phyloP scores from a whole-genome alignment of 2,329 filamentous ascomycete species.

The Fusarium fracticaudum region DNA sequence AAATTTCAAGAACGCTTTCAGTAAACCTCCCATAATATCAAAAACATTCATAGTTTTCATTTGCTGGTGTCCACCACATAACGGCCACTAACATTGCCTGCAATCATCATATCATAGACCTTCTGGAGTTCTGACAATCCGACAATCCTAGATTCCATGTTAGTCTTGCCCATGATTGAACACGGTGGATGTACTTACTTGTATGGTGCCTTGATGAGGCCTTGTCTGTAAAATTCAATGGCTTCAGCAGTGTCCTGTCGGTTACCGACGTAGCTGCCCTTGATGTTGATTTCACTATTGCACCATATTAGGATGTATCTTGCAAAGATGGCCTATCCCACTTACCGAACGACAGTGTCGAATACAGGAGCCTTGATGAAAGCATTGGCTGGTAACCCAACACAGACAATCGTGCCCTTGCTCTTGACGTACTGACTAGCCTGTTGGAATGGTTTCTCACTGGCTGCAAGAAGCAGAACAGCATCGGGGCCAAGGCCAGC shows the following conservation, averaged over 20 bases:
- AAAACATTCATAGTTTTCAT: constrained; percentile 45
- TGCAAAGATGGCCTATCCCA: fast-evolving
- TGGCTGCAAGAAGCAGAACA: constrained; percentile 83
- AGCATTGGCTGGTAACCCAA: constrained; percentile 84
- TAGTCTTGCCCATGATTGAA: not conserved
- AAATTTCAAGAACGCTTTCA: not conserved
- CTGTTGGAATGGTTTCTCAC: constrained; percentile 92
- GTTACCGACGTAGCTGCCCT: constrained; percentile 91
- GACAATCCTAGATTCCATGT: constrained; percentile 57
- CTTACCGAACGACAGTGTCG: constrained; percentile 72
- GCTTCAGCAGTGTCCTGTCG: constrained; percentile 85
- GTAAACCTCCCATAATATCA: not conserved
- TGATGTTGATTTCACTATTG: constrained; percentile 81
- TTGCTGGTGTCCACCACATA: constrained; percentile 78
- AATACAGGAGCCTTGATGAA: constrained; percentile 86
- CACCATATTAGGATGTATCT: not conserved
- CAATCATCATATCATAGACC: constrained; percentile 77
- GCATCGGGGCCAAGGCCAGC: constrained; percentile 85
- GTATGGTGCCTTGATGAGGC: constrained; percentile 84
- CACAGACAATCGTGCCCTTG: constrained; percentile 81
- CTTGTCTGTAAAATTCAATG: constrained; percentile 83
- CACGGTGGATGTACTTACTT: constrained; percentile 54
- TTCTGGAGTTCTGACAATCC: constrained; percentile 79
- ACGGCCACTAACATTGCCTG: constrained; percentile 74
- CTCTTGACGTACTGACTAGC: constrained; percentile 84